phyloP scores from a whole-genome alignment of 139 green algal genomes.

The Haematococcus lacustris region DNA sequence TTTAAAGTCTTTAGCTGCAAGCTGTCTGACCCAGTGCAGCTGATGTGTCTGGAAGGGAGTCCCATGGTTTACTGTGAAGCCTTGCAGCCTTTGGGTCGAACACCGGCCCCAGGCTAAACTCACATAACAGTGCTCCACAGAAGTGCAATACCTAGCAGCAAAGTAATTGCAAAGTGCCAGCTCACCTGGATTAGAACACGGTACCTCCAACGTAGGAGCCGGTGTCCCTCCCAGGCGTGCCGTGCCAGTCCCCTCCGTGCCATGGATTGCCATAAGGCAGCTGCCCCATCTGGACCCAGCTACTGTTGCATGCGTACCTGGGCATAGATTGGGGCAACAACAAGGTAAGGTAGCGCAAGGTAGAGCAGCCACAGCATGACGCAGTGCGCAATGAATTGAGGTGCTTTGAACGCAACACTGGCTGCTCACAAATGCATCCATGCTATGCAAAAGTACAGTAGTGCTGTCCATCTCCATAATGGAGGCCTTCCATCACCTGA shows the following conservation, averaged over 20 bases:
- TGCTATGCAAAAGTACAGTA: not conserved
- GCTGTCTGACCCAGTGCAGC: too few relatives aligned
- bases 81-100: too few relatives aligned
- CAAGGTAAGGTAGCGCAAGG: not conserved
- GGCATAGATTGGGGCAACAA: not conserved
- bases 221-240: conserved; percentile 26
- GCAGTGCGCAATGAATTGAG: not conserved
- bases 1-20: too few relatives aligned
- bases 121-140: too few relatives aligned
- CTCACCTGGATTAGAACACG: conserved; percentile 19
- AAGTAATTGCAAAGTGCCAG: too few relatives aligned
- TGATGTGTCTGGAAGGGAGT: too few relatives aligned
- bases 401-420: not conserved
- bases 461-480: not conserved
- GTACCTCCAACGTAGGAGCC: conserved; percentile 34
- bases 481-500: too few relatives aligned
- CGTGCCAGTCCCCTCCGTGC: conserved; percentile 34
- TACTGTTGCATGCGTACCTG: conserved; percentile 7
- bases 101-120: too few relatives aligned
- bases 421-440: not conserved
- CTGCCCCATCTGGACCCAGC: conserved; percentile 12
- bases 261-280: conserved; percentile 37
- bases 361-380: not conserved
- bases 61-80: too few relatives aligned
- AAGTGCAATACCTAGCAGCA: too few relatives aligned